These are phyloP conservation scores for Kwoniella europaea DNA, from an alignment of 768 basidiomycete species.

Conservation along the genomic window DNA sequence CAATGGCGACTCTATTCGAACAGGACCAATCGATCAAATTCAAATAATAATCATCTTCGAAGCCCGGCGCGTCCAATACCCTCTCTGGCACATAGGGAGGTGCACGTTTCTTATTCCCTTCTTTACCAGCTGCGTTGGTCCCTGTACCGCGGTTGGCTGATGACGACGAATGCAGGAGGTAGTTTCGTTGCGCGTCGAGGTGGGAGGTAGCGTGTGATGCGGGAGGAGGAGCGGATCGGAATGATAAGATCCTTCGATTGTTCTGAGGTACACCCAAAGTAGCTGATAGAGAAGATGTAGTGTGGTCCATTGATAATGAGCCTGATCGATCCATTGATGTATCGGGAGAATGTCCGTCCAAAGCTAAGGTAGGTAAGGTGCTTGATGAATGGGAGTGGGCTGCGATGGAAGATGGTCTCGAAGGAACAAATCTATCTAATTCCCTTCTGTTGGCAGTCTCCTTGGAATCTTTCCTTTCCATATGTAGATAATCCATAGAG, in stretches of 20 bases:
- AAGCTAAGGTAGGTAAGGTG: constrained; percentile 43
- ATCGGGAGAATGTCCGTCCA: constrained; percentile 32
- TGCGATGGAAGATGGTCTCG: constrained; percentile 41
- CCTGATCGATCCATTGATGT: constrained; percentile 27
- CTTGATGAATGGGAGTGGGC: constrained; percentile 44
- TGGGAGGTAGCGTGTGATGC: constrained; percentile 43
- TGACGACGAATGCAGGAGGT: constrained; percentile 41
- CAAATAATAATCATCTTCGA: constrained; percentile 89
- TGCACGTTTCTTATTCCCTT: constrained; percentile 66
- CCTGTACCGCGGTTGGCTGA: constrained; percentile 37
- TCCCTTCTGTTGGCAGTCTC: constrained; percentile 13
- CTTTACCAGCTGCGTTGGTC: constrained; percentile 21
- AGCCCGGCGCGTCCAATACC: constrained; percentile 91
- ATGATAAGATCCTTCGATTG: constrained; percentile 43
- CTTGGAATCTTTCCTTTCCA: constrained; percentile 16
- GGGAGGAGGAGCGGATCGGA: constrained; percentile 46
- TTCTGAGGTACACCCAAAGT: constrained; percentile 39
- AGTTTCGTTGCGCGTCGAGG: constrained; percentile 43
- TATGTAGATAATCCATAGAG: constrained; percentile 16
- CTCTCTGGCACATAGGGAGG: constrained; percentile 86
- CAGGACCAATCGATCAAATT: constrained; percentile 90
- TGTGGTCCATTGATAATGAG: constrained; percentile 21
- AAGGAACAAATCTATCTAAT: constrained; percentile 53
- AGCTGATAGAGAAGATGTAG: constrained; percentile 44
- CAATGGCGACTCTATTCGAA: constrained; percentile 86